Conservation (phyloP, 805 yeast species). For the Tanozyma kutaoensis region DNA sequence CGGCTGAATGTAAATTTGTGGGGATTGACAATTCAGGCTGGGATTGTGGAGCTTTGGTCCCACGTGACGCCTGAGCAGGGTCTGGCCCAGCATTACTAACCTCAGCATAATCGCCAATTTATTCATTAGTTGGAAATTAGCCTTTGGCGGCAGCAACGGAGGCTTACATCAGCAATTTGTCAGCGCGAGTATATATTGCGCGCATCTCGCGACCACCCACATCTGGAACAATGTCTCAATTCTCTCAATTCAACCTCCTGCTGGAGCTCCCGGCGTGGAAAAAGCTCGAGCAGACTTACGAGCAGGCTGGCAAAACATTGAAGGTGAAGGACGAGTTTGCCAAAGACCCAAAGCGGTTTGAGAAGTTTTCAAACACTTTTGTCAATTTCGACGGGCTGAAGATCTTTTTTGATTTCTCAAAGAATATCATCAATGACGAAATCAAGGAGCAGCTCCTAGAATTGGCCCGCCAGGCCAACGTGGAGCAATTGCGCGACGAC, state of each 20-base stretch:
- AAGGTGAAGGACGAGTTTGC: constrained; percentile 69
- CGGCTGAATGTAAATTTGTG: no score
- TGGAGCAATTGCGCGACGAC: constrained; percentile 75
- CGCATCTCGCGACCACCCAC: not conserved
- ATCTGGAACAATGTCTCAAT: constrained; percentile 5
- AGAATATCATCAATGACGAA: constrained; percentile 84
- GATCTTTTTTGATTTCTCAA: constrained; percentile 89
- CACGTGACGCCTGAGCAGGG: not conserved
- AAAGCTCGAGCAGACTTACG: constrained; percentile 57
- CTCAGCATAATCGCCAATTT: not conserved
- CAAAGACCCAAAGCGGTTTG: constrained; percentile 62
- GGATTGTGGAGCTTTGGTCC: not conserved
- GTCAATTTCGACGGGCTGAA: constrained; percentile 77
- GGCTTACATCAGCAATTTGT: no score
- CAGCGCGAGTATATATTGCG: no score
- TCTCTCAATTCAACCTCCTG: constrained; percentile 37
- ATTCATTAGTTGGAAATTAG: not conserved
- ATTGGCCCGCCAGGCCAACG: constrained; percentile 84
- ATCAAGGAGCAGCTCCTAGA: constrained; percentile 52
- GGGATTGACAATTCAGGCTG: no score
- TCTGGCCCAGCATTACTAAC: not conserved
- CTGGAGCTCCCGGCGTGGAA: constrained; percentile 78
- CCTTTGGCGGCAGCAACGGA: not conserved
- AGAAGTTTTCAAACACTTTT: constrained; percentile 65
- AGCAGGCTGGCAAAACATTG: constrained; percentile 54